A percentile compares a stretch with the other conserved stretches of the same genome.
Evolutionary conservation across 1,284 basidiomycete species (phyloP).

Genomic region (Ganoderma lucidum): DNA sequence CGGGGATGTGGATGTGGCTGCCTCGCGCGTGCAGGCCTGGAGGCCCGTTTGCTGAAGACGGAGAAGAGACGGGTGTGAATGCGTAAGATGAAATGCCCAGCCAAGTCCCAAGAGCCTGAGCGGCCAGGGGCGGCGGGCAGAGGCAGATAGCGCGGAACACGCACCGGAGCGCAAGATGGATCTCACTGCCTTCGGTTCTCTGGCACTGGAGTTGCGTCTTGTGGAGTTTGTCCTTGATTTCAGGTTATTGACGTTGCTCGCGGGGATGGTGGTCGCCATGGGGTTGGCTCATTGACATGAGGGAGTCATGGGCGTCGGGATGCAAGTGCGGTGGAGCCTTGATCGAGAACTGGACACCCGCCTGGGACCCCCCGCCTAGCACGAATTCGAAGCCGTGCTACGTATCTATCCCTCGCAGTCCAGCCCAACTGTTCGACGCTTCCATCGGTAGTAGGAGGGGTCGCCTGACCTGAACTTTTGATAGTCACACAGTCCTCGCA

Average conservation of each 20-base stretch:
- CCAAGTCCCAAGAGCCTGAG: not conserved
- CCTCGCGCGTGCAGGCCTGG: conserved; percentile 8
- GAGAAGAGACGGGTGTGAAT: conserved; percentile 14
- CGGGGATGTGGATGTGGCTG: not conserved
- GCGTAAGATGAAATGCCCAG: conserved; percentile 23
- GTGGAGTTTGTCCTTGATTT: conserved; percentile 12
- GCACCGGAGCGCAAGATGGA: conserved; percentile 34
- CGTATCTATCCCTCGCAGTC: conserved; percentile 19
- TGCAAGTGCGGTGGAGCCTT: conserved; percentile 3
- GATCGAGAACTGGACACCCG: conserved; percentile 1
- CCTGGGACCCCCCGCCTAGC: conserved; percentile 8
- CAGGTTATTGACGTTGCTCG: not conserved
- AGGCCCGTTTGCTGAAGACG: conserved; percentile 9
- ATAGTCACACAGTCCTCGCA: conserved; percentile 16
- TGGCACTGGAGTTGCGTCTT: conserved; percentile 20
- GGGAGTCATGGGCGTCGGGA: conserved; percentile 26
- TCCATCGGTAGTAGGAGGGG: conserved; percentile 19
- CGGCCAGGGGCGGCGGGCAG: not conserved
- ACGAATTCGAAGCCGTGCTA: not conserved
- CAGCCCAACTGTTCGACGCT: conserved; percentile 17
- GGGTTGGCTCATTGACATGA: conserved; percentile 12
- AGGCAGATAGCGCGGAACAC: conserved; percentile 27
- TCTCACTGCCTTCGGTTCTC: conserved; percentile 25
- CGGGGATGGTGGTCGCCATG: conserved; percentile 16
- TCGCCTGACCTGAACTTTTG: conserved; percentile 27